Base-by-base conservation (phyloP, 371 early-diverging fungal species). In the Syncephalastrum contaminatum region DNA sequence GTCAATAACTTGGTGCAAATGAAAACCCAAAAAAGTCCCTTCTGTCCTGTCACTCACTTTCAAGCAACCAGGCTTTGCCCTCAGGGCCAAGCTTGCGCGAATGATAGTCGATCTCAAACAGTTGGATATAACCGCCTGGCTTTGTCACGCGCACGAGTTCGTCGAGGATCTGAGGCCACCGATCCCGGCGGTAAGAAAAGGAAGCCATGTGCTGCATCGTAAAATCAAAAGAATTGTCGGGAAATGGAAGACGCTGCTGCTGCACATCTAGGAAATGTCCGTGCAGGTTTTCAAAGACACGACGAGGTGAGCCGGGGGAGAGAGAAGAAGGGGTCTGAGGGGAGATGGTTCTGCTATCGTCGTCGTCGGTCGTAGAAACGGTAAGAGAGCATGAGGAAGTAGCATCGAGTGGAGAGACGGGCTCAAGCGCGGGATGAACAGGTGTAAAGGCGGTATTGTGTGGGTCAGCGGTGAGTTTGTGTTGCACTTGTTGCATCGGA, bases 221-320 rank as follows among this genome's bases (percentile, higher is more conserved):
- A 43, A 43, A 58, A 16, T 58, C 58, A 30, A 58, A 58, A 6
- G 51, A 43, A 10, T 58, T 43, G 30, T 58, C 50, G 12, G 21
- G 22, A 19, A 58, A 58, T 12, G 58, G 58, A 10, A 66, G 59
- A 22, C 24, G 24, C 15, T 53, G 60, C 18, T 64, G 58, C 2
- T 57, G 14, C 1, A 63, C 56, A 40, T 64, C 57, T 3, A 46
- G 41, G 27, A 54, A 36, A 46, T 69, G 61, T 20, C 69, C 63
- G 30, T 72, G 67, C 18, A 69, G 63, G 53, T 69, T 69, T 2
- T 43, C 18, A 21, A 67, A 46, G n/a, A 64, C 43, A 4, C 36
- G 51, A 13, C 36, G 18, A 21, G 51, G 15, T 15, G 21, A 36
- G 39, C 18, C 13, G 6, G 30, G 15, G 2, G 51, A 51, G 16